Base-by-base conservation (phyloP, 768 basidiomycete species). In the Lentinula raphanica region DNA sequence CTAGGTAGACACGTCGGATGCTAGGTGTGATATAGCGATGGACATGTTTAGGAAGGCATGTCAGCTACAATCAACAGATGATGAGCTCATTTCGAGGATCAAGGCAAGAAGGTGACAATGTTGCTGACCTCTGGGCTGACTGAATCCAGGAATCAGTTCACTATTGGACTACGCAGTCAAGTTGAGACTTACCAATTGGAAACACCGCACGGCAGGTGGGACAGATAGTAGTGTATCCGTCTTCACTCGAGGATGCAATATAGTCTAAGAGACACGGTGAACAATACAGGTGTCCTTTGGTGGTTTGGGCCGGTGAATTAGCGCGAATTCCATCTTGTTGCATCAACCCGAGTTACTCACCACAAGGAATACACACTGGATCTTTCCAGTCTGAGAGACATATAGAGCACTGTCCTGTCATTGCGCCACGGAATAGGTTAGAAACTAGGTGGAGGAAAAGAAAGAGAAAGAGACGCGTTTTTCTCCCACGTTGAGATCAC, bases 211-310 rank as follows among this genome's bases (percentile, higher is more conserved):
- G 79, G 67, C 86, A 88, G 0, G 79, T 76, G 0, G 86, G 86
- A 62, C 86, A 88, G 56, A 75, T 60, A n/a, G 80, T 72, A 53
- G 71, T 73, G 56, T 72, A 65, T 1, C 65, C 67, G 39, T 71
- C 68, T 35, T 56, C 44, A 50, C 70, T 69, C 11, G 64, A 62
- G 9, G 72, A 70, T 0, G 66, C 62, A n/a, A 77, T 73, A 50
- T 76, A 67, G 46, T 68, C 69, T 3, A 71, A 69, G n/a, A 88
- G 73, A 60, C 86, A 88, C 15, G 72, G 69, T 58, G 77, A 76
- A 68, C 86, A 88, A 65, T 83, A 84, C 13, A 88, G 71, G 61
- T 88, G 86, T 19, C 86, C 86, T 88, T 42, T 19, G 32, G 5
- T 21, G 23, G 23, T 13, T 54, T 38, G 35, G 17, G n/a, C n/a